Percentiles rank a stretch among this genome's conserved stretches.
Evolutionary conservation across 768 basidiomycete genomes (phyloP).

Genomic region (Floccularia luteovirens): DNA sequence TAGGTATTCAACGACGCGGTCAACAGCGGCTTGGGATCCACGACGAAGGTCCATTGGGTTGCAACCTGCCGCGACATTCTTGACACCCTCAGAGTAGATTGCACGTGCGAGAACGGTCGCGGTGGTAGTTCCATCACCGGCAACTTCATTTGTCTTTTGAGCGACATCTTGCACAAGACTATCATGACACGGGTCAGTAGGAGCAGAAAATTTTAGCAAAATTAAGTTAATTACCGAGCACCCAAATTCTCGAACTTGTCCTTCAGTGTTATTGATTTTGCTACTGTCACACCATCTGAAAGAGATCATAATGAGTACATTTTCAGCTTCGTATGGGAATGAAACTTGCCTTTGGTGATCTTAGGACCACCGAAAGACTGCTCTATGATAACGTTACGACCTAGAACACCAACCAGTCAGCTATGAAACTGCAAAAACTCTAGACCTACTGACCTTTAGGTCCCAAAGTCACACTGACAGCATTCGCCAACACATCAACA

Average conservation of each 20-base stretch:
- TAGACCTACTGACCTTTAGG: conserved; percentile 66
- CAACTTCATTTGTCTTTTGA: conserved; percentile 93
- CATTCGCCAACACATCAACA: conserved; percentile 95
- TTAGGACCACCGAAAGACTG: conserved; percentile 85
- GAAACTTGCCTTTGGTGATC: conserved; percentile 82
- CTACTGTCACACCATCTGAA: conserved; percentile 93
- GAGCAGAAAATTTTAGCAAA: conserved; percentile 3
- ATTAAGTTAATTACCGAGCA: conserved; percentile 61
- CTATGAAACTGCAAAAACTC: neutral
- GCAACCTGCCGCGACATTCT: conserved; percentile 98
- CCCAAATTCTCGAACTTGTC: conserved; percentile 99
- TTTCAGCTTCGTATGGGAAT: conserved; percentile 2
- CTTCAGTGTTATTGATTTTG: conserved; percentile 88
- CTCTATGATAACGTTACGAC: conserved; percentile 98
- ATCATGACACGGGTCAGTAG: neutral
- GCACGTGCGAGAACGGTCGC: conserved; percentile 95
- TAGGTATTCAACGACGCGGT: conserved; percentile 89
- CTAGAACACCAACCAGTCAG: conserved; percentile 28
- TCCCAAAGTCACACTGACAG: conserved; percentile 92
- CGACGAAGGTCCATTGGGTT: conserved; percentile 99
- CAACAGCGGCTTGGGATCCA: conserved; percentile 95
- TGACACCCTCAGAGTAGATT: conserved; percentile 97
- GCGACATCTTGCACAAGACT: conserved; percentile 95
- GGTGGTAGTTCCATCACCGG: conserved; percentile 97
- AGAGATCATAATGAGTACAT: conserved; percentile 5